Conservation (phyloP, 2,329 filamentous ascomycete species). For the Penicillium concentricum region DNA sequence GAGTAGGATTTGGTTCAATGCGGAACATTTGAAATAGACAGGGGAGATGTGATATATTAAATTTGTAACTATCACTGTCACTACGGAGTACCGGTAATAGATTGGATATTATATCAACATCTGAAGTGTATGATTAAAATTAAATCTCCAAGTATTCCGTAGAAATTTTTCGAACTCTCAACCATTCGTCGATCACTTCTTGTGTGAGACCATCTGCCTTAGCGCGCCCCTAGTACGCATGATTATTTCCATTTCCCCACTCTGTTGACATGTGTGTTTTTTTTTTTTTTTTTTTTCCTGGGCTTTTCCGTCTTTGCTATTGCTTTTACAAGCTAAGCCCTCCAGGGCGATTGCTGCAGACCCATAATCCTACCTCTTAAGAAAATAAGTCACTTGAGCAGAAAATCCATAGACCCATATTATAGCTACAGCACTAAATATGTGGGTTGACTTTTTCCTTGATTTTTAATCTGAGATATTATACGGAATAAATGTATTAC, state of each 20-base stretch:
- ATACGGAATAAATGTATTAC: too few relatives aligned
- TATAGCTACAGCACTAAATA: background rate
- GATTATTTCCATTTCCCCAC: slow-evolving; percentile 21
- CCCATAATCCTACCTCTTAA: background rate
- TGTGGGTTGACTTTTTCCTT: background rate
- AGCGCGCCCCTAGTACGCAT: slow-evolving; percentile 25
- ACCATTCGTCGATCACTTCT: slow-evolving; percentile 24
- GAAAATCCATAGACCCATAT: background rate
- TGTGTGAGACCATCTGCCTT: slow-evolving; percentile 25
- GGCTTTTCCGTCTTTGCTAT: background rate
- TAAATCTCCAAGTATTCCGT: background rate
- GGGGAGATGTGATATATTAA: background rate
- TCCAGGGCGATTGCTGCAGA: slow-evolving; percentile 6
- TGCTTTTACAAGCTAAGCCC: slow-evolving; percentile 10
- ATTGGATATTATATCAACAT: background rate
- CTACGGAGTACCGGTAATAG: background rate
- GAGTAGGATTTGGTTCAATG: background rate
- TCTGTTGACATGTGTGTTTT: slow-evolving; percentile 3
- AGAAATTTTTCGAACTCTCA: slow-evolving; percentile 14
- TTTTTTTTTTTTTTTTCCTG: background rate
- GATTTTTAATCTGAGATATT: background rate
- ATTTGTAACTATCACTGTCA: background rate
- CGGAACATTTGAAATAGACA: slow-evolving; percentile 1
- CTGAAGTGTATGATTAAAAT: background rate
- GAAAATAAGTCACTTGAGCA: background rate